Percentiles rank a stretch among this genome's conserved stretches.
Conservation (phyloP, 768 basidiomycete genomes). For the Dendrothele bispora region DNA sequence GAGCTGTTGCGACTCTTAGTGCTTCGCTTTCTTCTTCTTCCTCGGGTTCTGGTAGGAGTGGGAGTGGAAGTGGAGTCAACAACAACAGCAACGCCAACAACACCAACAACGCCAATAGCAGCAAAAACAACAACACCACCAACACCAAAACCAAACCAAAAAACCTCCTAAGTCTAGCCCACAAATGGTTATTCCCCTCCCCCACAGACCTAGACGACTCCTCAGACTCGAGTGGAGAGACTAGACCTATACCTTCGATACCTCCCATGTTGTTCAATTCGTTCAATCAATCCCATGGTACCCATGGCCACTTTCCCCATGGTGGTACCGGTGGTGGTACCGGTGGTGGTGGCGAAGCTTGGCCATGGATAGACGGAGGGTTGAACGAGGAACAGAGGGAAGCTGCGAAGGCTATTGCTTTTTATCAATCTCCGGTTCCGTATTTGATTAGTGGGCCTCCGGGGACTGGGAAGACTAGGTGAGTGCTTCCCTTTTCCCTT, state of each 20-base stretch:
- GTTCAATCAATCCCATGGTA: not conserved
- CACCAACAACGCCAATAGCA: not conserved
- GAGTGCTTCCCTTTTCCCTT: slow-evolving; percentile 2
- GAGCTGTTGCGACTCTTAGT: slow-evolving; percentile 30
- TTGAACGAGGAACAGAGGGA: slow-evolving; percentile 49
- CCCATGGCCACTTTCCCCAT: no score
- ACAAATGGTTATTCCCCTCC: slow-evolving; percentile 47
- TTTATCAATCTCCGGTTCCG: slow-evolving; percentile 45
- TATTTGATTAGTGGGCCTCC: slow-evolving; percentile 51
- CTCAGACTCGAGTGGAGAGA: no score
- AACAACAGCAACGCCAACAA: slow-evolving; percentile 5
- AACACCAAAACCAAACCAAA: slow-evolving; percentile 11
- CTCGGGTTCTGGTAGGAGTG: no score
- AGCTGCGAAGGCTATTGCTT: slow-evolving; percentile 40
- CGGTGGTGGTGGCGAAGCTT: slow-evolving; percentile 28
- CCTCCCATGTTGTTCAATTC: slow-evolving; percentile 25
- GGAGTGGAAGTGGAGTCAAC: no score
- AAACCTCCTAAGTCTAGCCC: slow-evolving; percentile 27
- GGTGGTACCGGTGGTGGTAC: no score
- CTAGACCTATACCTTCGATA: slow-evolving; percentile 17
- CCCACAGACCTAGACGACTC: slow-evolving; percentile 28
- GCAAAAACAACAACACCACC: slow-evolving; percentile 7
- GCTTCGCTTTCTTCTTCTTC: slow-evolving; percentile 25
- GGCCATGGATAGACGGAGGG: slow-evolving; percentile 46
- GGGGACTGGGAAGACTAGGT: slow-evolving; percentile 56